Percentiles rank a stretch among this genome's conserved stretches.
These are phyloP conservation scores for Persicaria maculosa DNA, from an alignment of 148 eudicot species.

Conservation along the genomic window DNA sequence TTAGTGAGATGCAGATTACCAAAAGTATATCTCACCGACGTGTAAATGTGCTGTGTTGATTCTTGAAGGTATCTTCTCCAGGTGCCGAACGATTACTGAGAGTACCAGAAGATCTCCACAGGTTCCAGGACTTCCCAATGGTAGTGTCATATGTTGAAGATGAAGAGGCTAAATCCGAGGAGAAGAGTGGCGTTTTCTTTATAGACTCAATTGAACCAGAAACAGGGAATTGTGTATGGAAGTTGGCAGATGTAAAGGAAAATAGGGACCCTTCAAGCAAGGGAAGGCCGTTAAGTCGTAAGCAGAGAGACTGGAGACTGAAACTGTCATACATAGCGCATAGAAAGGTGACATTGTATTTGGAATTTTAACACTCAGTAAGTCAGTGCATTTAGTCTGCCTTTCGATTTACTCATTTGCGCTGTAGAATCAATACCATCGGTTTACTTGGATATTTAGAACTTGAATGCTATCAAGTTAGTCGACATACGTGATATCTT, in stretches of 20 bases:
- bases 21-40: neutral
- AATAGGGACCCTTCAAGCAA: conserved; percentile 73
- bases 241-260: conserved; percentile 81
- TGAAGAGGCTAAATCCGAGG: conserved; percentile 30
- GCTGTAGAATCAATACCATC: neutral
- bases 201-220: conserved; percentile 63
- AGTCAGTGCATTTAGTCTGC: neutral
- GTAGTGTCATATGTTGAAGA: conserved; percentile 44
- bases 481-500: neutral
- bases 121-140: conserved; percentile 82
- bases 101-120: conserved; percentile 69
- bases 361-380: conserved; percentile 23
- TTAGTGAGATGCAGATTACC: neutral
- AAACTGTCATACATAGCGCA: conserved; percentile 48
- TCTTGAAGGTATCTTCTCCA: conserved; percentile 81
- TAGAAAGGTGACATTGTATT: conserved; percentile 54
- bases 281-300: conserved; percentile 78
- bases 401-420: neutral
- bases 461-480: neutral
- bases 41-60: neutral
- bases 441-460: neutral
- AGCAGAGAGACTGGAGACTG: conserved; percentile 77
- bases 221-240: conserved; percentile 61
- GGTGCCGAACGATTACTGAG: conserved; percentile 76
- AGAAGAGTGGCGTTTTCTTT: conserved; percentile 53